Percentiles rank a stretch among this genome's conserved stretches.
phyloP scores from a whole-genome alignment of 805 yeast species.

The Saccharomycopsis sp. region DNA sequence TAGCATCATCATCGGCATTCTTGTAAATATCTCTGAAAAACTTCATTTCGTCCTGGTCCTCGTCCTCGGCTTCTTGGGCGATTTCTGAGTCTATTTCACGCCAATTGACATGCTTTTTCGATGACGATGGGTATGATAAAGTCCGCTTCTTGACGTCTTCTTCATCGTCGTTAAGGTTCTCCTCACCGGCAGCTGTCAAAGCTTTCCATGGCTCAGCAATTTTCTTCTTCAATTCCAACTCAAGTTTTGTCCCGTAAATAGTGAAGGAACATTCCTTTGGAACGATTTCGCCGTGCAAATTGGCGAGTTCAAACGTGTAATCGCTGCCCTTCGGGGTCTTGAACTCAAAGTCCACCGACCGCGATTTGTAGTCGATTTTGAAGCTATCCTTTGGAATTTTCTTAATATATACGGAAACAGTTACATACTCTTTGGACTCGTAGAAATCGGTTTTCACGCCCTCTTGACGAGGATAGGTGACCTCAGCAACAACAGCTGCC shows the following conservation, averaged over 20 bases:
- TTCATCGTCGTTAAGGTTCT: conserved; percentile 24
- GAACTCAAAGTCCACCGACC: conserved; percentile 38
- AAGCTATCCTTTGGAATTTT: conserved; percentile 47
- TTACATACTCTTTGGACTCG: conserved; percentile 52
- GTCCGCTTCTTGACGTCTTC: conserved; percentile 17
- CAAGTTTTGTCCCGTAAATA: conserved; percentile 69
- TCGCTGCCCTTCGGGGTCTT: conserved; percentile 45
- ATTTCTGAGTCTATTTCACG: conserved; percentile 43
- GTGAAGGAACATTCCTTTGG: conserved; percentile 38
- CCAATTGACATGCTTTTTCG: conserved; percentile 66
- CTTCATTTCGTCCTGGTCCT: conserved; percentile 46
- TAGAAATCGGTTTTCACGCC: conserved; percentile 60
- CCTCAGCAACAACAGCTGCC: not conserved
- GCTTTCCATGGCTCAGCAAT: conserved; percentile 45
- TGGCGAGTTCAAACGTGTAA: conserved; percentile 51
- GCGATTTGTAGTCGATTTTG: conserved; percentile 34
- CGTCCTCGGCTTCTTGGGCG: conserved; percentile 40
- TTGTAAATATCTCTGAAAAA: conserved; percentile 73
- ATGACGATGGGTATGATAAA: conserved; percentile 53
- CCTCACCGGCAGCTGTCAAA: conserved; percentile 21
- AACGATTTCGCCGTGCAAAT: conserved; percentile 46
- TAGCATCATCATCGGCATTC: conserved; percentile 80
- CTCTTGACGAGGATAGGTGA: conserved; percentile 22
- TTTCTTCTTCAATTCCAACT: conserved; percentile 51
- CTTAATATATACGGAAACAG: conserved; percentile 66